These are phyloP conservation scores for Tolypocladium tropicale DNA, from an alignment of 2,329 filamentous ascomycete species.

Conservation along the genomic window DNA sequence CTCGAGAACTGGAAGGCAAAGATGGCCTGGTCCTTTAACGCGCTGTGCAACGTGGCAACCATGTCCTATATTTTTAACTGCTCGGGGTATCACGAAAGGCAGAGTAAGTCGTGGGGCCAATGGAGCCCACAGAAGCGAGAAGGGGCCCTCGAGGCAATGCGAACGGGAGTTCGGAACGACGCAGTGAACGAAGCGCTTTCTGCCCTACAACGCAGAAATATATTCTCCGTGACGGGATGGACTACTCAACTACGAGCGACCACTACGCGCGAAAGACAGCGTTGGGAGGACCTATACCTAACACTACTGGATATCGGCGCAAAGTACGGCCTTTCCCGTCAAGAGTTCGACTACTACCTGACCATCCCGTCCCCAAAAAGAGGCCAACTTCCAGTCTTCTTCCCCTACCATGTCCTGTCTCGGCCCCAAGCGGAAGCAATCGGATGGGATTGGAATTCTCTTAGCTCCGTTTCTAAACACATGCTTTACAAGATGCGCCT, in stretches of 20 bases:
- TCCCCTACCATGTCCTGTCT: neutral
- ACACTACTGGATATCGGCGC: neutral
- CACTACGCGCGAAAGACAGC: neutral
- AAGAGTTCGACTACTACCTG: neutral
- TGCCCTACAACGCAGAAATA: neutral
- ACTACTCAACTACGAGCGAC: neutral
- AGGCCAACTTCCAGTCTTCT: neutral
- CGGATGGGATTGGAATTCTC: neutral
- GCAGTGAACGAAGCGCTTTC: neutral
- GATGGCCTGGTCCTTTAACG: neutral
- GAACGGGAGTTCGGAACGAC: neutral
- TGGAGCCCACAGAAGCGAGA: neutral
- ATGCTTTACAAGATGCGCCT: neutral
- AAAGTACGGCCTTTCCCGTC: neutral
- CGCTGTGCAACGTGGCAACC: neutral
- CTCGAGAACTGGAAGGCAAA: neutral
- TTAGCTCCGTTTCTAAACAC: neutral
- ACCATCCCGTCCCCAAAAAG: neutral
- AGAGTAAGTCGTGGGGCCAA: neutral
- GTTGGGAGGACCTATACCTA: neutral
- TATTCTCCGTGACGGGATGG: neutral
- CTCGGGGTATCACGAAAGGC: neutral
- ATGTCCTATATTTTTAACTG: neutral
- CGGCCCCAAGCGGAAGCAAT: neutral
- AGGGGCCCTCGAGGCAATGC: neutral